Evolutionary conservation across 2,329 filamentous ascomycete genomes (phyloP), one percentile per base, ranked within the genome.

Genomic region (Fonsecaea pedrosoi): DNA sequence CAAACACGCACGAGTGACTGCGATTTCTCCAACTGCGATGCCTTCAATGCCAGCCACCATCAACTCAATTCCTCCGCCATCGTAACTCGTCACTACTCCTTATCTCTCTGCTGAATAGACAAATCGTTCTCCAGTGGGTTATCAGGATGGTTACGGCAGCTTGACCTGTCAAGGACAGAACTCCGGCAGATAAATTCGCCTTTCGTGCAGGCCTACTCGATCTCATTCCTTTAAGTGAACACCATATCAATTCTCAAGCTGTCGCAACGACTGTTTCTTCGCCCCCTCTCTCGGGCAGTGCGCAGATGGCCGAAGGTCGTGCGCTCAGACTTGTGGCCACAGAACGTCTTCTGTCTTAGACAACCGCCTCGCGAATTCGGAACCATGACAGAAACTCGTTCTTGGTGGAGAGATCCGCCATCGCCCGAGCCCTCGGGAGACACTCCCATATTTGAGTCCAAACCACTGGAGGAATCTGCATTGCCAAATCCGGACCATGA

Each of bases 191-290:
- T 50, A 50, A 9, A 25, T 12, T 50, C 25, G 18, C 15, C 5
- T 12, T 25, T 25, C 2, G 10, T 25, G 4, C 6, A 7, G 18
- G 5, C 8, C 45, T 25, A 25, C 45, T 8, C 18, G 12, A 25
- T 25, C 8, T 50, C 21, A 8, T 25, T 25, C 45, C 13, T 18
- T n/a, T 13, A n/a, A 21, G 10, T 25, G 18, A 25, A 50, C 18
- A 9, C 12, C 45, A 50, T 10, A 25, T 13, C 15, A 40, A 58
- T 58, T 59, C 70, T 76, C 74, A 77, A 76, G 72, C 74, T 79
- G 73, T 79, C 78, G 53, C 75, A 78, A 65, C 75, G 73, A 74
- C 64, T 76, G 37, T 69, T 70, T 45, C 66, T 73, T 70, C 74
- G 76, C 73, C 74, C 77, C 72, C 74, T 77, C 62, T 70, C 73